A percentile compares a stretch with the other conserved stretches of the same genome.
Conservation (phyloP, 805 yeast species). For the Middelhovenomyces tepae region DNA sequence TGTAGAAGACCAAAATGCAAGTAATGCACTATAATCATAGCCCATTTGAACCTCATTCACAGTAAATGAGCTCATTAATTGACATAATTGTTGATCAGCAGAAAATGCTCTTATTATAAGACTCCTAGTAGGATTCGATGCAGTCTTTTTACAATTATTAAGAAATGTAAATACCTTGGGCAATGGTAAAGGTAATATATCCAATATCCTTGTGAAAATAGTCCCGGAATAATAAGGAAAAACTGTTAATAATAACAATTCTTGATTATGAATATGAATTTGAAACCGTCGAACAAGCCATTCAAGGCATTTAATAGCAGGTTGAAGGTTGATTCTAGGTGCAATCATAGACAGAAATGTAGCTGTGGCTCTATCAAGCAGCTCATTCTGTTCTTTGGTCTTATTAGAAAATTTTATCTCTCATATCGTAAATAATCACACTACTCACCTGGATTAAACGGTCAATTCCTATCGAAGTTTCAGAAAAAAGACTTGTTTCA, state of each 20-base stretch:
- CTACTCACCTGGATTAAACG: slow-evolving; percentile 58
- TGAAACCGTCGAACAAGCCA: slow-evolving; percentile 91
- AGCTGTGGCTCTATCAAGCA: slow-evolving; percentile 64
- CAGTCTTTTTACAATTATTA: slow-evolving; percentile 52
- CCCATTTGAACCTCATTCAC: slow-evolving; percentile 42
- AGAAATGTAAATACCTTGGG: slow-evolving; percentile 80
- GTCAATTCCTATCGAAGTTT: slow-evolving; percentile 69
- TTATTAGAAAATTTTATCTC: slow-evolving; percentile 5
- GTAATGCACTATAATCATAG: slow-evolving; percentile 55
- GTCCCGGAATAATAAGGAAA: slow-evolving; percentile 75
- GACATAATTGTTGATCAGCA: slow-evolving; percentile 57
- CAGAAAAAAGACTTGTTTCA: slow-evolving; percentile 67
- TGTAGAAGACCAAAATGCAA: slow-evolving; percentile 71
- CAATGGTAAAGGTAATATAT: slow-evolving; percentile 49
- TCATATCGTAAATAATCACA: not conserved
- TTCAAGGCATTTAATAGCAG: slow-evolving; percentile 77
- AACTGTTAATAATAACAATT: slow-evolving; percentile 56
- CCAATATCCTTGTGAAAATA: slow-evolving; percentile 65
- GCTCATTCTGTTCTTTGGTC: slow-evolving; percentile 64
- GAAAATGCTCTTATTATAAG: slow-evolving; percentile 63
- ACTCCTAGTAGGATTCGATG: slow-evolving; percentile 54
- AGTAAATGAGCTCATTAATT: slow-evolving; percentile 53
- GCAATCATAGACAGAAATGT: slow-evolving; percentile 67
- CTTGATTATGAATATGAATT: slow-evolving; percentile 73
- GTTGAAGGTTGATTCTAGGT: slow-evolving; percentile 65